A percentile compares a stretch with the other conserved stretches of the same genome.
These are phyloP conservation scores for Bothriochloa decipiens DNA, from an alignment of 176 grass and related monocot genomes.

Conservation along the genomic window DNA sequence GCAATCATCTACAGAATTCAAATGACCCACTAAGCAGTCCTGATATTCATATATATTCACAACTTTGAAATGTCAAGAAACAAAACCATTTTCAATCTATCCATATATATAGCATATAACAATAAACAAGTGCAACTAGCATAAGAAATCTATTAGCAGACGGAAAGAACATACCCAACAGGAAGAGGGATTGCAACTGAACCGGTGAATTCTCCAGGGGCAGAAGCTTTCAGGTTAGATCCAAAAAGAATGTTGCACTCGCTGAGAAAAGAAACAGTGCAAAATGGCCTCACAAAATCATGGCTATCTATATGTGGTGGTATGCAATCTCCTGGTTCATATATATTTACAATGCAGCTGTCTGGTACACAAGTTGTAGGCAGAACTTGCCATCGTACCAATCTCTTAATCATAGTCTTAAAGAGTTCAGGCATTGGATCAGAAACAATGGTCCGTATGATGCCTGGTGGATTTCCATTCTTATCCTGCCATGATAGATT, in stretches of 20 bases:
- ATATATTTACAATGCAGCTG: conserved; percentile 93
- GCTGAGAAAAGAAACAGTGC: conserved; percentile 88
- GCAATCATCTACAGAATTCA: conserved; percentile 8
- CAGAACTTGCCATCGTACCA: conserved; percentile 75
- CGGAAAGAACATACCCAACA: conserved; percentile 56
- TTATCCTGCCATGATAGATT: conserved; percentile 71
- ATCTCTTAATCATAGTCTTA: conserved; percentile 71
- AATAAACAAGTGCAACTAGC: background rate
- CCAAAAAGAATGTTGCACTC: conserved; percentile 82
- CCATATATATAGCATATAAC: conserved; percentile 36
- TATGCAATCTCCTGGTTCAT: conserved; percentile 86
- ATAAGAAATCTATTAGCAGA: conserved; percentile 27
- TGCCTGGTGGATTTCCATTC: conserved; percentile 88
- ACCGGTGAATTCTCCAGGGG: conserved; percentile 67
- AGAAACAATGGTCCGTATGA: conserved; percentile 58
- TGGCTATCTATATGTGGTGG: conserved; percentile 93
- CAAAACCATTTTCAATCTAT: conserved; percentile 17
- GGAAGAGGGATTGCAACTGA: conserved; percentile 58
- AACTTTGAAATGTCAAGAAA: conserved; percentile 17
- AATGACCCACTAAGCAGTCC: conserved; percentile 22
- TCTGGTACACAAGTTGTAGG: conserved; percentile 69
- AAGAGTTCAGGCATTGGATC: conserved; percentile 75
- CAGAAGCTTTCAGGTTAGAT: conserved; percentile 55
- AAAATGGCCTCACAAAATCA: conserved; percentile 86
- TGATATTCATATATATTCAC: conserved; percentile 16